These are phyloP conservation scores for Hsuehochloa calcarea DNA, from an alignment of 176 grass and related monocot genomes.

Conservation along the genomic window DNA sequence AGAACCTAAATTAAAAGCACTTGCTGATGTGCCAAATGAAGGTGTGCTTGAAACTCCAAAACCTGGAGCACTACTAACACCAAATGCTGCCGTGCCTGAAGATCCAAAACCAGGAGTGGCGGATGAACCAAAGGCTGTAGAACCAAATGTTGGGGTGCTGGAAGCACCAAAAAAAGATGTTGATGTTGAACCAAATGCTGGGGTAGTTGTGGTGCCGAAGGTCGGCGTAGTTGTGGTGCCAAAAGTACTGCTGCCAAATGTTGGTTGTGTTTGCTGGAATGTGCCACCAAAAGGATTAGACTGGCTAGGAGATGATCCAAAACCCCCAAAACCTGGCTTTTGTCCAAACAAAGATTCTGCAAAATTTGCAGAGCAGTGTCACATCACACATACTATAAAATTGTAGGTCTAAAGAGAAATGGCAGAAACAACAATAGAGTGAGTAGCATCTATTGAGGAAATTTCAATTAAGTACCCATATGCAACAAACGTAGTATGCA, in stretches of 20 bases:
- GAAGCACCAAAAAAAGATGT: conserved; percentile 61
- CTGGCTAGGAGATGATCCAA: conserved; percentile 80
- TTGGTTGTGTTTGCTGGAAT: conserved; percentile 75
- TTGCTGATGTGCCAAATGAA: conserved; percentile 59
- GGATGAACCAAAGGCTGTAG: conserved; percentile 60
- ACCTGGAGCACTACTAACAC: conserved; percentile 45
- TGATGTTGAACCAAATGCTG: conserved; percentile 61
- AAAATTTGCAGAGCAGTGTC: conserved; percentile 7
- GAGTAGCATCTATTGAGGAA: not conserved
- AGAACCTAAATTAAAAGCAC: conserved; percentile 78
- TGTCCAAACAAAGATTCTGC: conserved; percentile 88
- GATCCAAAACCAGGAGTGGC: conserved; percentile 58
- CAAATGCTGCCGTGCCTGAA: conserved; percentile 64
- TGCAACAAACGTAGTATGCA: not conserved
- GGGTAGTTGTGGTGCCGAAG: conserved; percentile 52
- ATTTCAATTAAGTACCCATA: not conserved
- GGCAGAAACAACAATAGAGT: not conserved
- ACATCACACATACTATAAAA: not conserved
- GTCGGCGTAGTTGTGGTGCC: conserved; percentile 51
- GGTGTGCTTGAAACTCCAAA: conserved; percentile 65
- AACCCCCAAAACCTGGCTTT: conserved; percentile 74
- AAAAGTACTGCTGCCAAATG: conserved; percentile 73
- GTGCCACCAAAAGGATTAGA: conserved; percentile 70
- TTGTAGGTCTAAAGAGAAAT: not conserved
- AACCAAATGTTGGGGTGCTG: conserved; percentile 61